phyloP scores from a whole-genome alignment of 306 rosid species.

The Dryas octopetala region DNA sequence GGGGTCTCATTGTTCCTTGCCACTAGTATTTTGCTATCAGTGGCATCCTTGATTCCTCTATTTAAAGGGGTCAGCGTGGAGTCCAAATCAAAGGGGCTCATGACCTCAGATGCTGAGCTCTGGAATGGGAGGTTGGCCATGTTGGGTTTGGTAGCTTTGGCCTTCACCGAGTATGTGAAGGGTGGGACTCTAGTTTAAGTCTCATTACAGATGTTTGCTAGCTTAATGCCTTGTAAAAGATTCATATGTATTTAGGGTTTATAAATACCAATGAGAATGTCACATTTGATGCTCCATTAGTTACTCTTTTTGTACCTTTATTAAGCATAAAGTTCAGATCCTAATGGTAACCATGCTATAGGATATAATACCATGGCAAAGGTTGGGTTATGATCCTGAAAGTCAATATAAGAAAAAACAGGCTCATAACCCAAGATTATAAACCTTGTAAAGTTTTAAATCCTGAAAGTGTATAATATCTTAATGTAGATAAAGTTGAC shows the following conservation, averaged over 20 bases:
- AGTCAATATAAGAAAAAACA: too few relatives aligned
- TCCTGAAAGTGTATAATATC: too few relatives aligned
- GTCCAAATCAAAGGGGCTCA: slow-evolving; percentile 53
- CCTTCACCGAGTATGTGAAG: slow-evolving; percentile 62
- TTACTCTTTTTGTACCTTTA: too few relatives aligned
- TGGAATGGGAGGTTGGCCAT: slow-evolving; percentile 89
- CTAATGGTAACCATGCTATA: too few relatives aligned
- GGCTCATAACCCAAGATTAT: too few relatives aligned
- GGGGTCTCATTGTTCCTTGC: slow-evolving; percentile 68
- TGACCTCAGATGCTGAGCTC: slow-evolving; percentile 70
- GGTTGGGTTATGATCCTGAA: too few relatives aligned
- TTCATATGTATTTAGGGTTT: not conserved
- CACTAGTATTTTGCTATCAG: slow-evolving; percentile 49
- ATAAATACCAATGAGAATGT: not conserved
- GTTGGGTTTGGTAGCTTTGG: slow-evolving; percentile 81
- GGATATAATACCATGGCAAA: too few relatives aligned
- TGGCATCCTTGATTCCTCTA: slow-evolving; percentile 72
- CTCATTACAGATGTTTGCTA: not conserved
- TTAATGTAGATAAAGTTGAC: too few relatives aligned
- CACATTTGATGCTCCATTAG: not conserved
- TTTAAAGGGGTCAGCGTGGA: slow-evolving; percentile 68
- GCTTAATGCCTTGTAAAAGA: not conserved
- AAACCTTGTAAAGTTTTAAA: too few relatives aligned
- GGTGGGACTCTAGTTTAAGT: slow-evolving; percentile 63
- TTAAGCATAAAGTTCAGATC: too few relatives aligned